Evolutionary conservation across 495 filamentous ascomycete species (phyloP).

Genomic region (Bacidia rubella): DNA sequence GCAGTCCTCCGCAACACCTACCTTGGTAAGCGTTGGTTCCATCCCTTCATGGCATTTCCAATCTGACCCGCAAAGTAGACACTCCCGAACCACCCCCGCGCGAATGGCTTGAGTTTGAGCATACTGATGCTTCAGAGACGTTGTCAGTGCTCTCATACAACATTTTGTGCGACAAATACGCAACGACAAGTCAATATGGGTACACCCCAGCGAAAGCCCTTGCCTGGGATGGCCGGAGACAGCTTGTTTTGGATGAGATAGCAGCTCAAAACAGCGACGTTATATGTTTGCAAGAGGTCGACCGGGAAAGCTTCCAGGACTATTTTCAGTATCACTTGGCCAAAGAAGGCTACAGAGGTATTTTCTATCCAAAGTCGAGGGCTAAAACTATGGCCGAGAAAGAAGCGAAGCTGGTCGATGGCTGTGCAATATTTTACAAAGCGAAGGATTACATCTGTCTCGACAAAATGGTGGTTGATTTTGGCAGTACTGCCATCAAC

Average conservation of each 20-base stretch:
- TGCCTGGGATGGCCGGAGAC: conserved; percentile 71
- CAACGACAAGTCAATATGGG: conserved; percentile 70
- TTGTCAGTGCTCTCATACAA: conserved; percentile 85
- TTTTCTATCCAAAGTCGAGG: conserved; percentile 76
- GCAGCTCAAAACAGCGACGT: conserved; percentile 72
- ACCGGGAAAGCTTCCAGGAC: conserved; percentile 76
- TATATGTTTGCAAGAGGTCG: conserved; percentile 84
- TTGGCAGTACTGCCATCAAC: conserved; percentile 81
- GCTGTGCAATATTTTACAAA: conserved; percentile 95
- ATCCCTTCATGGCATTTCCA: no score
- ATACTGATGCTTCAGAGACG: conserved; percentile 31
- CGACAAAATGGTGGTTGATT: conserved; percentile 86
- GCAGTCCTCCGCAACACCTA: conserved; percentile 67
- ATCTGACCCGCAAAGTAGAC: conserved; percentile 3
- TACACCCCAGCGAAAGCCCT: conserved; percentile 71
- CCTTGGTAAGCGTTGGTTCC: conserved; percentile 57
- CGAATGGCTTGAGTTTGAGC: conserved; percentile 2
- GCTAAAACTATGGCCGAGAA: conserved; percentile 82
- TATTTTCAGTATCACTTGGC: conserved; percentile 74
- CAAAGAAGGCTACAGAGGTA: conserved; percentile 77
- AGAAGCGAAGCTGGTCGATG: conserved; percentile 77
- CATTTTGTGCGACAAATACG: conserved; percentile 83
- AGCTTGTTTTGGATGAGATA: conserved; percentile 69
- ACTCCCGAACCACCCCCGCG: conserved; percentile 1
- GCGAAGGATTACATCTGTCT: conserved; percentile 78